These are phyloP conservation scores for Fimicolochytrium jonesii DNA, from an alignment of 192 early-diverging fungal species.

Conservation along the genomic window DNA sequence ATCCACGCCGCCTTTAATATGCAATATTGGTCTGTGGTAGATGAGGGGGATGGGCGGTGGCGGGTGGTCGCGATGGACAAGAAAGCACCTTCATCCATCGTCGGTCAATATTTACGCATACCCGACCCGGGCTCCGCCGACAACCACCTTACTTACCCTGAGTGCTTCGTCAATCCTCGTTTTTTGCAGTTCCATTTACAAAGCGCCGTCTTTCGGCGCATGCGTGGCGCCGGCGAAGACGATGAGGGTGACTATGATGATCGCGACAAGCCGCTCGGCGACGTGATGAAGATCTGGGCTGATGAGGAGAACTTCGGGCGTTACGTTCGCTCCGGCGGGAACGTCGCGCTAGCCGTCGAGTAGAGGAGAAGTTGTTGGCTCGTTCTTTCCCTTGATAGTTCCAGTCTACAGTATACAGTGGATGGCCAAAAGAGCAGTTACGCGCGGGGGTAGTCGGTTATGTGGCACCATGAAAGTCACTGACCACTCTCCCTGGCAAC, in stretches of 20 bases:
- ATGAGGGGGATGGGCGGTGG: background rate
- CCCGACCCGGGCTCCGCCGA: conserved; percentile 4
- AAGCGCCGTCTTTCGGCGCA: conserved; percentile 4
- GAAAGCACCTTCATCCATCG: background rate
- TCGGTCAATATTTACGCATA: background rate
- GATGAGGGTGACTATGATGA: background rate
- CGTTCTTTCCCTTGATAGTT: too few relatives aligned
- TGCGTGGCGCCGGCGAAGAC: background rate
- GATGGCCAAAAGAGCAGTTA: too few relatives aligned
- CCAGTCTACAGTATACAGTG: too few relatives aligned
- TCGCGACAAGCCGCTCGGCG: background rate
- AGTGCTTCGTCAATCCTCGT: background rate
- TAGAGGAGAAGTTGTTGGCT: too few relatives aligned
- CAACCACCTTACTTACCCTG: background rate
- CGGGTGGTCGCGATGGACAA: conserved; percentile 7
- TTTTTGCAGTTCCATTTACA: conserved; percentile 9
- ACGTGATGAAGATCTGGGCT: background rate
- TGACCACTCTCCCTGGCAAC: too few relatives aligned
- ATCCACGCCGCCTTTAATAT: background rate
- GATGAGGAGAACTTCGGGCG: background rate
- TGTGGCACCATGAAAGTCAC: too few relatives aligned
- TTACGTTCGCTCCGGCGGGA: background rate
- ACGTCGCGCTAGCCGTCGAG: too few relatives aligned
- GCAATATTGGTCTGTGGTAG: conserved; percentile 15
- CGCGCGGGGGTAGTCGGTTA: too few relatives aligned